Evolutionary conservation across 1,284 basidiomycete genomes (phyloP).

Genomic region (Puccinia coronata): DNA sequence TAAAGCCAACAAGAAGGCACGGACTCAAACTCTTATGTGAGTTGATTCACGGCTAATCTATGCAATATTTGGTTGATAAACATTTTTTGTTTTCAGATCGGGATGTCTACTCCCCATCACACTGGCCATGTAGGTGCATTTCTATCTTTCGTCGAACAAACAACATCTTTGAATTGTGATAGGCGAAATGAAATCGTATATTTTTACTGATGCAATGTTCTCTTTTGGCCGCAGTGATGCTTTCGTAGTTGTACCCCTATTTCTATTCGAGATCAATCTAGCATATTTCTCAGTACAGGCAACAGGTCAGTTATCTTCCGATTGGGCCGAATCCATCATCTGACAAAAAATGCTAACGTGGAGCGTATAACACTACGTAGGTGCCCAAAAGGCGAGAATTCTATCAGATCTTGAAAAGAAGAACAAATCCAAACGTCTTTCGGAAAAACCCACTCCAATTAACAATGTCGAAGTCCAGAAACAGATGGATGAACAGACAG

Average conservation of each 20-base stretch:
- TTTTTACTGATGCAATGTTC: not conserved
- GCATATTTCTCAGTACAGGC: constrained; percentile 42
- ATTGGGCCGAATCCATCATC: not conserved
- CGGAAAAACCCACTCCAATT: not conserved
- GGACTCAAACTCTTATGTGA: constrained; percentile 18
- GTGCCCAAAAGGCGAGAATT: constrained; percentile 17
- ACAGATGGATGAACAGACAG: not conserved
- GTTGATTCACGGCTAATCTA: not conserved
- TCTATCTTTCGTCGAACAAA: not conserved
- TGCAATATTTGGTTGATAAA: not conserved
- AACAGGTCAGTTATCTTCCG: constrained; percentile 17
- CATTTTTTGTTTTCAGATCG: not conserved
- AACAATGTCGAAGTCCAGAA: no score
- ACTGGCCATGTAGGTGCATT: constrained; percentile 30
- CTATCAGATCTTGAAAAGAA: constrained; percentile 11
- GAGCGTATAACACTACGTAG: not conserved
- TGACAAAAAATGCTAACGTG: not conserved
- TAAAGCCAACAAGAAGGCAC: constrained; percentile 22
- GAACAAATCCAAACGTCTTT: not conserved
- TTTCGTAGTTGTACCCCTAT: constrained; percentile 35
- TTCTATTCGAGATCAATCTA: constrained; percentile 45
- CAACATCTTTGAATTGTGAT: not conserved
- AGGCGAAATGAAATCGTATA: not conserved
- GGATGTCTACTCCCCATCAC: constrained; percentile 27
- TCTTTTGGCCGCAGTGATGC: constrained; percentile 17